Base-by-base conservation (phyloP, 768 basidiomycete genomes). In the Lepiota subincarnata region DNA sequence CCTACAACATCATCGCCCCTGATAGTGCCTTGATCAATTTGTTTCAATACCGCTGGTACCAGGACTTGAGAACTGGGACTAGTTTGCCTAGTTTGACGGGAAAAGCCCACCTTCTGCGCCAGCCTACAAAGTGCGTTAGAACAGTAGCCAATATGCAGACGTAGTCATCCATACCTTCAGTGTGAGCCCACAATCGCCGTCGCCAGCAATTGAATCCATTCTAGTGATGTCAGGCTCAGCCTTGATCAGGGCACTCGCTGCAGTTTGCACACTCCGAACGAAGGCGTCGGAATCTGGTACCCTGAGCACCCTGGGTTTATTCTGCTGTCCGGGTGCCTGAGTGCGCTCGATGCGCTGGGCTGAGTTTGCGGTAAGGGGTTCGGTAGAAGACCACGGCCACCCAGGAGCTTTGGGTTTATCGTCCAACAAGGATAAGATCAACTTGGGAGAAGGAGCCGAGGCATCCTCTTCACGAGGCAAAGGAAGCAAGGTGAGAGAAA, bases 151-250 rank as follows among this genome's bases (percentile, higher is more conserved):
- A 22, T 34, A 36, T 14, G 26, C n/a, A 40, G 18, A 41, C 3
- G 0, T 14, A 28, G 2, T 37, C 51, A 14, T 31, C 1, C 10
- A 7, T 53, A 75, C 75, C 71, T 79, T 78, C 34, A 81, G 67
- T 7, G 79, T 80, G 8, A 80, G 68, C 10, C 80, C 80, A 53
- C 78, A 80, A 58, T 81, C 80, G 4, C 95, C 95, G 63, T 98
- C 95, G 22, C 95, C 95, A 1, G 91, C 89, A 49, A 98, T 86
- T 53, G 80, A 86, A 66, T 99, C 96, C 83, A 92, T 88, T 16
- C 78, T 71, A 12, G 95, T 98, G 56, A 99, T 92, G 59, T 94
- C 92, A 1, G 88, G 83, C 66, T 98, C 95, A 6, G 87, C 88
- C 6, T 69, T 70, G 55, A 92, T 80, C 56, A 98, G 70, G 1